A percentile compares a stretch with the other conserved stretches of the same genome.
phyloP scores from a whole-genome alignment of 2,329 filamentous ascomycete species.

The Monosporascus sp. region DNA sequence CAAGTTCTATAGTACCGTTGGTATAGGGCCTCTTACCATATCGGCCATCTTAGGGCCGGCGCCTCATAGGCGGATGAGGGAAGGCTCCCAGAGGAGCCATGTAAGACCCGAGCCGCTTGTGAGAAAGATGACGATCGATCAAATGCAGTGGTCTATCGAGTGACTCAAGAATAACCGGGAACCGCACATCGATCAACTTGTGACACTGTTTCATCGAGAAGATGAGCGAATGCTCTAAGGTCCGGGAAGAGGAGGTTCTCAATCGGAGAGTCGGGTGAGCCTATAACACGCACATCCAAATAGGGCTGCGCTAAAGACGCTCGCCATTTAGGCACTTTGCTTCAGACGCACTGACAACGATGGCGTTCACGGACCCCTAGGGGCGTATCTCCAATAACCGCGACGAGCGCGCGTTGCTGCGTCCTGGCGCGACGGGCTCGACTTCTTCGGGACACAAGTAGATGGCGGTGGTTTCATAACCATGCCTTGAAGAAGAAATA shows the following conservation, averaged over 20 bases:
- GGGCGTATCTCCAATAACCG: slow-evolving; percentile 33
- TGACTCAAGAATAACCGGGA: slow-evolving; percentile 35
- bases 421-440: slow-evolving; percentile 31
- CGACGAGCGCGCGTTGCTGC: slow-evolving; percentile 31
- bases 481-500: slow-evolving; percentile 21
- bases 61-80: slow-evolving; percentile 27
- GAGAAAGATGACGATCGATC: no score
- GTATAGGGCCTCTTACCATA: slow-evolving; percentile 29
- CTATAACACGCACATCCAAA: background rate
- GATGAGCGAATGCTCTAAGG: slow-evolving; percentile 23
- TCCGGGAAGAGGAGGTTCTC: slow-evolving; percentile 21
- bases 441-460: slow-evolving; percentile 29
- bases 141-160: slow-evolving; percentile 28
- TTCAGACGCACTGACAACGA: slow-evolving; percentile 35
- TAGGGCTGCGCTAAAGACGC: background rate
- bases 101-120: background rate
- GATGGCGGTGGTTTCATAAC: slow-evolving; percentile 28
- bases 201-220: slow-evolving; percentile 29
- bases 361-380: slow-evolving; percentile 31
- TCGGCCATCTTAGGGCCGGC: slow-evolving; percentile 26
- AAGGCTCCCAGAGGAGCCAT: slow-evolving; percentile 29
- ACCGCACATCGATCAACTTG: slow-evolving; percentile 28
- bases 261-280: slow-evolving; percentile 29
- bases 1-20: slow-evolving; percentile 28
- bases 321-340: slow-evolving; percentile 27